Evolutionary conservation across 768 basidiomycete species (phyloP), one percentile per base, ranked within the genome.

Genomic region (Russula foetens): DNA sequence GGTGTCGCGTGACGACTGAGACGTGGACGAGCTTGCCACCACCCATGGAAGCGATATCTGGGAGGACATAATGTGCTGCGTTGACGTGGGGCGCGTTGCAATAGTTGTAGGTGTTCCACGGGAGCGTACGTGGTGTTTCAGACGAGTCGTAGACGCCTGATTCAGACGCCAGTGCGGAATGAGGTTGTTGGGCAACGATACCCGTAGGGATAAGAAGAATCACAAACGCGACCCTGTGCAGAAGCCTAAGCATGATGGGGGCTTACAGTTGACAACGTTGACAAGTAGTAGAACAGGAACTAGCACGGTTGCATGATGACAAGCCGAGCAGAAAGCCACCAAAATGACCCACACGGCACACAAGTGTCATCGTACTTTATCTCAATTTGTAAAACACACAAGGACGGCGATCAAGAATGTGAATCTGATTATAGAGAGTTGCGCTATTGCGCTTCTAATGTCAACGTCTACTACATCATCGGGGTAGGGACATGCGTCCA

Each of bases 101-200:
- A 58, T 79, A 81, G 54, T 80, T 81, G 70, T 81, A 79, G 28
- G 78, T 81, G 68, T 79, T 74, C 79, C 79, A 80, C 0, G 77
- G 75, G 12, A 75, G 66, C 47, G 62, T 38, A 0, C 56, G 56
- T 11, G 79, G 79, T 1, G 79, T 80, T 33, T 68, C 21, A 2
- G 79, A 80, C 6, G 77, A 73, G 48, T 76, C 73, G 66, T 80
- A 80, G 29, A 80, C 68, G 7, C 79, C 78, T n/a, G 62, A 64
- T n/a, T 59, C 55, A 33, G 55, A 58, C 2, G 48, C 43, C 15
- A 59, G 48, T 8, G 41, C 9, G 7, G 26, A 44, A 46, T 28
- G n/a, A n/a, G n/a, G n/a, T n/a, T n/a, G 14, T 2, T 38, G 45
- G 6, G 46, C 48, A 35, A 52, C 28, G 24, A 31, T 29, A 21